A percentile compares a stretch with the other conserved stretches of the same genome.
Conservation (phyloP, 177 flowering plant species). For the Tripterygium wilfordii region DNA sequence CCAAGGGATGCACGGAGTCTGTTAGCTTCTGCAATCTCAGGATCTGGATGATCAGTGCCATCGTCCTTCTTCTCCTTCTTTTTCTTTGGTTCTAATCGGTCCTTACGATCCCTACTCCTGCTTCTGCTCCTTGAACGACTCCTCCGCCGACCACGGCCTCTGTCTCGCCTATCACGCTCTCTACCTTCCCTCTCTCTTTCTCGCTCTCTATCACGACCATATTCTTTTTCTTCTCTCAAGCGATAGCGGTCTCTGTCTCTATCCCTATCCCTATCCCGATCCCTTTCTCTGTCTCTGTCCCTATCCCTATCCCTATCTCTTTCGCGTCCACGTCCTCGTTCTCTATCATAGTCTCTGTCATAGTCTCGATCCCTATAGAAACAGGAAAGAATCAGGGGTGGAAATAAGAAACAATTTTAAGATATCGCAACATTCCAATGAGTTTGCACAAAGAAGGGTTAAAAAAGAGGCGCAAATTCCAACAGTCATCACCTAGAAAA, state of each 20-base stretch:
- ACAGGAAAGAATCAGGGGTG: not conserved
- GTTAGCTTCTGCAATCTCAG: constrained; percentile 91
- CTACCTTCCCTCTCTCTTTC: constrained; percentile 62
- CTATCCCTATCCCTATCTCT: constrained; percentile 41
- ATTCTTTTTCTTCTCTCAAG: constrained; percentile 66
- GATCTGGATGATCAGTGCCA: constrained; percentile 94
- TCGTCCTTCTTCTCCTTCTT: constrained; percentile 76
- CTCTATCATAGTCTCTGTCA: constrained; percentile 42
- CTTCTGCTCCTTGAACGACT: constrained; percentile 66
- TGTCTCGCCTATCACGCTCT: constrained; percentile 71
- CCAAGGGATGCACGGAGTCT: constrained; percentile 85
- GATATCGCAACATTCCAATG: not conserved
- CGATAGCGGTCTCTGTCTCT: constrained; percentile 69
- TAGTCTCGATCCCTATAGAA: constrained; percentile 37
- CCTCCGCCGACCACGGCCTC: constrained; percentile 70
- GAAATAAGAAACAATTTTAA: not conserved
- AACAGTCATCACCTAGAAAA: too few relatives aligned
- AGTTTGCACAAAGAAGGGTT: not conserved
- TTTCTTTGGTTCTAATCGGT: constrained; percentile 69
- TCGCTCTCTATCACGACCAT: constrained; percentile 65
- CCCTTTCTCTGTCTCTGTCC: constrained; percentile 28
- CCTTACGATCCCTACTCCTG: constrained; percentile 66
- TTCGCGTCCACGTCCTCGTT: constrained; percentile 47
- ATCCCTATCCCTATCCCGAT: constrained; percentile 46
- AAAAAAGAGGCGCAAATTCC: too few relatives aligned